Evolutionary conservation across 495 filamentous ascomycete genomes (phyloP), one percentile per base, ranked within the genome.

Genomic region (Xylaria castorea): DNA sequence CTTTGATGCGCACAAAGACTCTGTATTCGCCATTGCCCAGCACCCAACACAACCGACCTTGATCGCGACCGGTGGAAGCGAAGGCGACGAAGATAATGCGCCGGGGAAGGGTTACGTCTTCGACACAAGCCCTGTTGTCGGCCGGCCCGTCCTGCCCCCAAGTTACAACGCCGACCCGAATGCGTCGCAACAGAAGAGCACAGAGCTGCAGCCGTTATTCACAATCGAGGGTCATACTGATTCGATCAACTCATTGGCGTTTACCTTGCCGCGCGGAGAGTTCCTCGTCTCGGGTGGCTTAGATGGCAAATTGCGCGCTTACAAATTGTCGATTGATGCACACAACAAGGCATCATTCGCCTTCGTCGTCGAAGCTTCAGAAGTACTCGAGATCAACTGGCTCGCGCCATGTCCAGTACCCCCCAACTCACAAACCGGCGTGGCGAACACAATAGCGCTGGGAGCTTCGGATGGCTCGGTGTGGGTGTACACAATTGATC

Each of bases 311-410:
- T 72, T 93, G 71, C 86, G 90, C 66, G 83, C 86, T 9, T 91
- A 87, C 77, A 80, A 82, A 32, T 61, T 78, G 1, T 66, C 74
- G 11, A 18, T 80, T 1, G 66, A 76, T 42, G 76, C 75, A 25
- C 72, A 53, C 6, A 76, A 80, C 38, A 79, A 81, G 34, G 75
- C 77, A 5, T 75, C 79, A 20, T 93, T 91, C 88, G 81, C 84
- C 48, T 92, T 92, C 79, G 79, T 93, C 5, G 90, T 86, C 27
- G 90, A 92, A 75, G 87, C 89, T 1, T 90, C 93, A 82, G 97
- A 99, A 80, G 95, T 97, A 1, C 91, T 95, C 72, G 95, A 98
- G 81, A 91, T 99, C 72, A 97, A 97, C 85, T 99, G 95, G 94
- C 81, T 98, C 7, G 80, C 86, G 0, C 85, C 93, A 0, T 97